Conservation (phyloP, 495 filamentous ascomycete species). For the Hypoxylon cercidicola region DNA sequence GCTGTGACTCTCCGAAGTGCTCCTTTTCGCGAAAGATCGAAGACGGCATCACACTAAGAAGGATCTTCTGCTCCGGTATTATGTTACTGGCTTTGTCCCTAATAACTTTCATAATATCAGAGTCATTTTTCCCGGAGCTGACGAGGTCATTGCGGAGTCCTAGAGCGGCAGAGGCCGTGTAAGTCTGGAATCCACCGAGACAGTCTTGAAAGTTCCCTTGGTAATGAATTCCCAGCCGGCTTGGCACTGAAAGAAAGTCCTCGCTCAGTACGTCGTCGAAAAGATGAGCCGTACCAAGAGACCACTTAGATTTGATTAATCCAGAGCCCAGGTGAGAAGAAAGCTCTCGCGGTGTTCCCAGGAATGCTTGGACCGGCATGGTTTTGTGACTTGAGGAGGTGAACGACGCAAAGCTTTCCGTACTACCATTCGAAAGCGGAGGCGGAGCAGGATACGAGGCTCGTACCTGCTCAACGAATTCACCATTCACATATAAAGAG, state of each 20-base stretch:
- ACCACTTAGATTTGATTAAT: conserved; percentile 83
- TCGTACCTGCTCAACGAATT: conserved; percentile 91
- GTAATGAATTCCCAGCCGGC: conserved; percentile 88
- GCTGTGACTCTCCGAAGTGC: conserved; percentile 74
- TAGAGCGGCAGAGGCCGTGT: conserved; percentile 90
- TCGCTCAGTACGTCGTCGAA: conserved; percentile 90
- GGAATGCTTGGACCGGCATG: conserved; percentile 85
- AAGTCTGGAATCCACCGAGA: conserved; percentile 95
- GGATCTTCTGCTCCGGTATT: conserved; percentile 81
- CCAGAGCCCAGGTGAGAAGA: conserved; percentile 82
- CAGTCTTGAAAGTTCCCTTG: conserved; percentile 97
- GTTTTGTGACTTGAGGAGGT: conserved; percentile 63
- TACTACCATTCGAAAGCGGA: conserved; percentile 65
- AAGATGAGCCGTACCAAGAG: conserved; percentile 85
- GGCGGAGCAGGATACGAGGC: conserved; percentile 84
- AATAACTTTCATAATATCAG: conserved; percentile 90
- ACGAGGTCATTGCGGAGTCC: conserved; percentile 92
- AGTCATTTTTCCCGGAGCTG: conserved; percentile 89
- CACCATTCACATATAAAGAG: conserved; percentile 89
- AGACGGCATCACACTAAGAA: conserved; percentile 84
- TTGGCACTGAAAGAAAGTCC: conserved; percentile 90
- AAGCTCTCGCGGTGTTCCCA: conserved; percentile 92
- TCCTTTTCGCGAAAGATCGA: conserved; percentile 82
- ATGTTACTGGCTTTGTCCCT: conserved; percentile 81
- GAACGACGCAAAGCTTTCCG: conserved; percentile 69